A percentile compares a stretch with the other conserved stretches of the same genome.
These are phyloP conservation scores for Penstemon davidsonii DNA, from an alignment of 257 asterid genomes.

Conservation along the genomic window DNA sequence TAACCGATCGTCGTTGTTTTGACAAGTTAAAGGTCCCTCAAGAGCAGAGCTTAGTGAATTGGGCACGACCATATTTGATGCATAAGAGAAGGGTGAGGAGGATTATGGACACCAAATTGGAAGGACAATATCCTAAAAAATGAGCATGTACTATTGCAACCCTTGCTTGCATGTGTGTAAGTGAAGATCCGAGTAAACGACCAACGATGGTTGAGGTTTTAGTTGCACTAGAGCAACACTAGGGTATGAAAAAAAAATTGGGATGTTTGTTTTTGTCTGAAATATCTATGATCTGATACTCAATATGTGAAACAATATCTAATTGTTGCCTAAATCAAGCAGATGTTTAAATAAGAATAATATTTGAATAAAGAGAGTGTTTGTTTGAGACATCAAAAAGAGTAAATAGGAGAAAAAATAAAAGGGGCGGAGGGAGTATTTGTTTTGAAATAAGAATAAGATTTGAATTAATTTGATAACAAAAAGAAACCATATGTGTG, in stretches of 20 bases:
- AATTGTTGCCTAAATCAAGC: too few relatives aligned
- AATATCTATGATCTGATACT: background rate
- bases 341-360: too few relatives aligned
- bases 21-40: background rate
- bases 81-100: background rate
- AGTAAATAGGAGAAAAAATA: too few relatives aligned
- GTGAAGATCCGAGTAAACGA: background rate
- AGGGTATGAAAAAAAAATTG: background rate
- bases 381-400: too few relatives aligned
- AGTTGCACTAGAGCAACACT: constrained; percentile 12
- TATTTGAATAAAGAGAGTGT: too few relatives aligned
- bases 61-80: background rate
- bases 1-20: background rate
- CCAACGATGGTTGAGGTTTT: constrained; percentile 20
- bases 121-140: constrained; percentile 7
- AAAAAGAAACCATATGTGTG: too few relatives aligned
- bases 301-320: too few relatives aligned
- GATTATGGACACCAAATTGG: constrained; percentile 23
- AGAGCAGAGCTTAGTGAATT: background rate
- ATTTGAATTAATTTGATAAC: too few relatives aligned
- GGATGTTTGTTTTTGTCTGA: background rate
- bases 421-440: too few relatives aligned
- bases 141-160: background rate
- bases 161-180: constrained; percentile 10
- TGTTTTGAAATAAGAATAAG: too few relatives aligned